Evolutionary conservation across 352 stramenopile species (phyloP).

Genomic region (Globisporangium heterothallicum): DNA sequence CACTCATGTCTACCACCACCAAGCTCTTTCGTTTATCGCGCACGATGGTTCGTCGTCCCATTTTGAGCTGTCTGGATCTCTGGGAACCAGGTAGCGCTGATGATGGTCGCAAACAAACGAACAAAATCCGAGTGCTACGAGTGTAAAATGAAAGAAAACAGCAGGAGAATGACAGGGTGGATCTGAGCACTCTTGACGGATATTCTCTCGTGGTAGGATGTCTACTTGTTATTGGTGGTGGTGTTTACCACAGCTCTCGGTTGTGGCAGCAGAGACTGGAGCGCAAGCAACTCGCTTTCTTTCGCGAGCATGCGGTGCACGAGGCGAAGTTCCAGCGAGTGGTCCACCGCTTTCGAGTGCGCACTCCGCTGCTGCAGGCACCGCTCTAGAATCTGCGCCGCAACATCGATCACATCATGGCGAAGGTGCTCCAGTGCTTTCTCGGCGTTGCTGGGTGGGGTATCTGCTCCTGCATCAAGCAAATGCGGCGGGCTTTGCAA

Average conservation of each 20-base stretch:
- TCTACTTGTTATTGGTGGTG: background rate
- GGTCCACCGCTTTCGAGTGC: background rate
- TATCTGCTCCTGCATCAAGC: background rate
- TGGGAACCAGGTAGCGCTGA: too few relatives aligned
- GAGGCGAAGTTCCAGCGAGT: conserved; percentile 19
- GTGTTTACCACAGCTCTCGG: background rate
- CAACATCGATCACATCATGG: conserved; percentile 22
- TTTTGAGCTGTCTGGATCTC: too few relatives aligned
- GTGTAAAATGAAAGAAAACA: too few relatives aligned
- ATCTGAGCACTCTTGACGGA: too few relatives aligned
- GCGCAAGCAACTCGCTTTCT: conserved; percentile 22
- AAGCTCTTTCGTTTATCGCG: too few relatives aligned
- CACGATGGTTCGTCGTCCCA: too few relatives aligned
- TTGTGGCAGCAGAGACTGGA: conserved; percentile 8
- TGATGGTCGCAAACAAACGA: too few relatives aligned
- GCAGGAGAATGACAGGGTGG: too few relatives aligned
- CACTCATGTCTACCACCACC: too few relatives aligned
- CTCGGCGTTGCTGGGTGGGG: background rate
- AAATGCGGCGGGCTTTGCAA: background rate
- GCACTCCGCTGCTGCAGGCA: conserved; percentile 9
- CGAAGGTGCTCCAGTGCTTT: conserved; percentile 10
- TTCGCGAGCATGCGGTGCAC: conserved; percentile 32
- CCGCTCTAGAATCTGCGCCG: conserved; percentile 18
- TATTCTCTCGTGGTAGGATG: too few relatives aligned
- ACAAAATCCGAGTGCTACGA: too few relatives aligned